These are phyloP conservation scores for Cutaneotrichosporon sp. DNA, from an alignment of 1,284 basidiomycete genomes.

Conservation along the genomic window DNA sequence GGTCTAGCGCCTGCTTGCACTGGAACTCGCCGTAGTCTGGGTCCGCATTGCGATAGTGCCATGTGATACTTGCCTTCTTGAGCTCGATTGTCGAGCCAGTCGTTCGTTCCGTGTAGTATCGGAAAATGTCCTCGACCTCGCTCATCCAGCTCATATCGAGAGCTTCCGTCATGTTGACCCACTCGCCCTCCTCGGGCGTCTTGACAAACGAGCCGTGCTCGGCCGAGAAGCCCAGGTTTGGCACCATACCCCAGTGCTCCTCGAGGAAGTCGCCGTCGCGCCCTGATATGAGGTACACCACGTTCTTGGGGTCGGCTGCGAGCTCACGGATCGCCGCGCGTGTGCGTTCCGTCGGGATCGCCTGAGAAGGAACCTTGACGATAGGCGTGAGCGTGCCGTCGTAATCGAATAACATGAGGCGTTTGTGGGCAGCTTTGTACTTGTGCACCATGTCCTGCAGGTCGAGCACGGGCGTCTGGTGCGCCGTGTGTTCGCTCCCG, in stretches of 20 bases:
- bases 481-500: constrained; percentile 74
- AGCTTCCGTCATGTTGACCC: constrained; percentile 84
- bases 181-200: constrained; percentile 65
- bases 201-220: constrained; percentile 95
- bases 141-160: constrained; percentile 98
- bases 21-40: constrained; percentile 96
- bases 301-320: constrained; percentile 74
- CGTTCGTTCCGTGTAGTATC: constrained; percentile 93
- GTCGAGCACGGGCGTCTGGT: constrained; percentile 82
- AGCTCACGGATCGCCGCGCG: constrained; percentile 72
- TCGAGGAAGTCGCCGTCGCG: constrained; percentile 92
- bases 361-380: constrained; percentile 88
- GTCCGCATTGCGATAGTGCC: constrained; percentile 93
- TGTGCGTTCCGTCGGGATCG: constrained; percentile 74
- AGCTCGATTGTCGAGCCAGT: constrained; percentile 93
- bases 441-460: constrained; percentile 62
- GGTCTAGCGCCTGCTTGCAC: constrained; percentile 92
- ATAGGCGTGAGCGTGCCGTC: constrained; percentile 97
- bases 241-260: constrained; percentile 83
- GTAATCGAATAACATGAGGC: constrained; percentile 94
- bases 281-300: constrained; percentile 96
- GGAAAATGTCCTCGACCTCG: constrained; percentile 89
- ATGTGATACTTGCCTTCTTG: constrained; percentile 96
- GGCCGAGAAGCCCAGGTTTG: constrained; percentile 82
- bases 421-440: constrained; percentile 73